A percentile compares a stretch with the other conserved stretches of the same genome.
These are phyloP conservation scores for Blepharisma stoltei DNA, from an alignment of 73 alveolate species.

Conservation along the genomic window DNA sequence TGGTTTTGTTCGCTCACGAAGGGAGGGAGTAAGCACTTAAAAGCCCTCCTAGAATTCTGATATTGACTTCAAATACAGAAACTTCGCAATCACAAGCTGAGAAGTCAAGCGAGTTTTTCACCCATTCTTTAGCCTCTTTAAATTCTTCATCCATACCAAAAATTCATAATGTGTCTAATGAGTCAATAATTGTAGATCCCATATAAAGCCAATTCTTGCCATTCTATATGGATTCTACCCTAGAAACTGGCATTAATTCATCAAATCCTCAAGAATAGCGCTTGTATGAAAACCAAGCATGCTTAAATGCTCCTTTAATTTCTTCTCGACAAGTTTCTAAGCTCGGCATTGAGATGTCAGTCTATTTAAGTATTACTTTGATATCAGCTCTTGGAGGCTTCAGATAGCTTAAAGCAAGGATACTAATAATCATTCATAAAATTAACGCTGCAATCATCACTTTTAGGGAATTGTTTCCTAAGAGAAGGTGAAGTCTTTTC, in stretches of 20 bases:
- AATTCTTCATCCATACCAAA: constrained; percentile 11
- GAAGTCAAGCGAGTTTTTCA: not conserved
- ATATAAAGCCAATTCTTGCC: constrained; percentile 18
- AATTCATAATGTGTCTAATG: constrained; percentile 10
- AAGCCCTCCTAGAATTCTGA: constrained; percentile 35
- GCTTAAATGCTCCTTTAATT: constrained; percentile 22
- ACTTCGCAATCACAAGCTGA: not conserved
- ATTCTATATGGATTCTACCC: not conserved
- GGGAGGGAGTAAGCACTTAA: constrained; percentile 30
- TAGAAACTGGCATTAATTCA: constrained; percentile 19
- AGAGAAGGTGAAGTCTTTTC: no score
- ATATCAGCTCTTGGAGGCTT: no score
- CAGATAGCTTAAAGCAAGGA: no score
- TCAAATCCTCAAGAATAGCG: constrained; percentile 27
- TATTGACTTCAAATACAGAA: constrained; percentile 26
- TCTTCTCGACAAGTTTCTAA: not conserved
- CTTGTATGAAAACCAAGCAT: constrained; percentile 14
- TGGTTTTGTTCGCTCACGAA: no score
- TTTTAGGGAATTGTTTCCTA: no score
- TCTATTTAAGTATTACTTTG: no score
- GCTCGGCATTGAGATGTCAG: not conserved
- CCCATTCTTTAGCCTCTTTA: constrained; percentile 30
- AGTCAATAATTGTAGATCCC: constrained; percentile 31
- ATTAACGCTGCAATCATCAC: no score
- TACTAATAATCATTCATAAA: no score